Evolutionary conservation across 805 yeast genomes (phyloP).

Genomic region (Zygosaccharomyces kombuchaensis): DNA sequence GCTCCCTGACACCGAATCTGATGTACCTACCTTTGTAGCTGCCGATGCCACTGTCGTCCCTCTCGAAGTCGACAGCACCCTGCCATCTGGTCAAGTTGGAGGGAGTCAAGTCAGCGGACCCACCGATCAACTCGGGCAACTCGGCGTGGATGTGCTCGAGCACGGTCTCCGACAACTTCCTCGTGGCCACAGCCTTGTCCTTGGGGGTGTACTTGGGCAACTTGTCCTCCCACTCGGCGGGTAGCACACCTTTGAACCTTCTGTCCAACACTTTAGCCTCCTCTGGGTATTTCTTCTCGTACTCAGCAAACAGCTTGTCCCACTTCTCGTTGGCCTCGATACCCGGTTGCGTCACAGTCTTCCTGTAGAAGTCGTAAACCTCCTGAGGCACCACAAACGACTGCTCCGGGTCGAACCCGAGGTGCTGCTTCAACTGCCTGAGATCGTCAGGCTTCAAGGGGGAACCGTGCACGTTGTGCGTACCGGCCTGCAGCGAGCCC

Average conservation of each 20-base stretch:
- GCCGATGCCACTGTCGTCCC: constrained; percentile 74
- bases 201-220: constrained; percentile 75
- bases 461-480: constrained; percentile 93
- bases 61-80: constrained; percentile 88
- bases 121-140: constrained; percentile 90
- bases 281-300: constrained; percentile 67
- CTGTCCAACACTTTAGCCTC: constrained; percentile 74
- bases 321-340: constrained; percentile 68
- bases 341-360: constrained; percentile 55
- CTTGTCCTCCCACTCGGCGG: constrained; percentile 70
- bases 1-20: constrained; percentile 98
- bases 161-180: constrained; percentile 87
- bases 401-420: constrained; percentile 86
- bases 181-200: constrained; percentile 85
- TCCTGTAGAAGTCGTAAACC: constrained; percentile 65
- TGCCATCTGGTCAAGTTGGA: constrained; percentile 91
- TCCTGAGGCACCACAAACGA: constrained; percentile 76
- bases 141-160: constrained; percentile 55
- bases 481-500: constrained; percentile 82
- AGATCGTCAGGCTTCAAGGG: constrained; percentile 93
- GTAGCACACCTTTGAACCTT: constrained; percentile 73
- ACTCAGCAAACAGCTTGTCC: constrained; percentile 59
- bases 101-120: constrained; percentile 97
- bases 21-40: constrained; percentile 87
- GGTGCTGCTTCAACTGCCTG: constrained; percentile 73